Conservation (phyloP, 2,329 filamentous ascomycete genomes). For the Chaetothyriales sp. region DNA sequence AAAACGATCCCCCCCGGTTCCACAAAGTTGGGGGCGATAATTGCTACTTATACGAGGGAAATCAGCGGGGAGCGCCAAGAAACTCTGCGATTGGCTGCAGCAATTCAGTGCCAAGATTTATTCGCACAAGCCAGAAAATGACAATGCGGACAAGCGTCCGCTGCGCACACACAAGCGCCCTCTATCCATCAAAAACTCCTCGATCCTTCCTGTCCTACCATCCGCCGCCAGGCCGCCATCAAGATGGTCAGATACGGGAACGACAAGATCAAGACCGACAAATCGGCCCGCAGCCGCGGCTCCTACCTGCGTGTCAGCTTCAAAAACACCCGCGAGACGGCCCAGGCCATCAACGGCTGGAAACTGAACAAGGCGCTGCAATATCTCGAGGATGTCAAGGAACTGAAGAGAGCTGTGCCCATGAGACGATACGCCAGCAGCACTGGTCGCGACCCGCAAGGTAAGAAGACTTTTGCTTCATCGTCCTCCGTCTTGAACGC, state of each 20-base stretch:
- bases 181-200: background rate
- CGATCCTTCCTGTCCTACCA: background rate
- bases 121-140: background rate
- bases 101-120: background rate
- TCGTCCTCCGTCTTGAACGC: background rate
- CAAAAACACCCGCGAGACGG: slow-evolving; percentile 99
- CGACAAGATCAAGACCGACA: slow-evolving; percentile 64
- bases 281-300: slow-evolving; percentile 95
- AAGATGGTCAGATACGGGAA: slow-evolving; percentile 62
- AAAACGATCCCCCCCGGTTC: background rate
- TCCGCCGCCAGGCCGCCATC: background rate
- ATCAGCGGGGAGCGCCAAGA: background rate
- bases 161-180: background rate
- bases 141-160: background rate
- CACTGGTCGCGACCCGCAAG: slow-evolving; percentile 93
- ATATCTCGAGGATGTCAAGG: slow-evolving; percentile 97
- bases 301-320: slow-evolving; percentile 98
- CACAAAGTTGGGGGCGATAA: no score
- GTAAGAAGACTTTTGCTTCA: slow-evolving; percentile 45
- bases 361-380: slow-evolving; percentile 87
- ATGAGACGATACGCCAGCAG: slow-evolving; percentile 95
- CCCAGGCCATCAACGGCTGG: slow-evolving; percentile 98
- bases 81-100: background rate
- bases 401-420: slow-evolving; percentile 93
- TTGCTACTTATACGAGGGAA: no score